These are phyloP conservation scores for Aspergillus sp. DNA, from an alignment of 2,329 filamentous ascomycete species.

Conservation along the genomic window DNA sequence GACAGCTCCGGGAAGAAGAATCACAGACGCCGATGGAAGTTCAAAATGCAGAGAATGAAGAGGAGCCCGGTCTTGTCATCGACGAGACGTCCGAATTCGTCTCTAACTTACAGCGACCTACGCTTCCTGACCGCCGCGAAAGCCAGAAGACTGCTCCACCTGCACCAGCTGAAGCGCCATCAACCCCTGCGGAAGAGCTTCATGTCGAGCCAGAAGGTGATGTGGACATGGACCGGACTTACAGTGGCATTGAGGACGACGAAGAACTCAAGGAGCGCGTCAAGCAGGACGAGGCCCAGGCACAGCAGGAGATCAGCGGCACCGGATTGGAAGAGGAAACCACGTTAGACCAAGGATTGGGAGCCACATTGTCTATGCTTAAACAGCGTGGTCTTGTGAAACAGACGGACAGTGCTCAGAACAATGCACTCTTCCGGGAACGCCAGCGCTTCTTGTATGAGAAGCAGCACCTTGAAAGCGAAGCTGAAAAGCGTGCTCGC, in stretches of 20 bases:
- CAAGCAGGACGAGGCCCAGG: slow-evolving; percentile 40
- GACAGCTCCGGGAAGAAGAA: slow-evolving; percentile 62
- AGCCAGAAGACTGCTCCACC: slow-evolving; percentile 26
- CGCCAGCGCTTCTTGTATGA: slow-evolving; percentile 74
- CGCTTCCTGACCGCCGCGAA: slow-evolving; percentile 47
- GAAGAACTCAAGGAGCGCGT: slow-evolving; percentile 45
- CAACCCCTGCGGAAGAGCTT: slow-evolving; percentile 13
- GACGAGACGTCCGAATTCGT: slow-evolving; percentile 96
- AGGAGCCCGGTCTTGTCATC: slow-evolving; percentile 69
- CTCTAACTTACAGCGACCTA: slow-evolving; percentile 68
- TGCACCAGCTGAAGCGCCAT: slow-evolving; percentile 28
- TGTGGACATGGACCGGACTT: slow-evolving; percentile 47
- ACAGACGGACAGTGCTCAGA: slow-evolving; percentile 53
- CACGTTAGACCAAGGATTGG: slow-evolving; percentile 69
- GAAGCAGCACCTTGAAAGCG: slow-evolving; percentile 67
- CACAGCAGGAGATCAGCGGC: slow-evolving; percentile 45
- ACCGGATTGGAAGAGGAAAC: slow-evolving; percentile 82
- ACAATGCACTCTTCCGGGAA: slow-evolving; percentile 62
- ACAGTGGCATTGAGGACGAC: slow-evolving; percentile 46
- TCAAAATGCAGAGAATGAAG: slow-evolving; percentile 50
- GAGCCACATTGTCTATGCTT: slow-evolving; percentile 73
- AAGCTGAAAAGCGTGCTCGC: slow-evolving; percentile 72
- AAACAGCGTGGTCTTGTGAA: slow-evolving; percentile 77
- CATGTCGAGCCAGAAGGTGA: slow-evolving; percentile 42
- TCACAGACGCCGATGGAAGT: slow-evolving; percentile 51